These are phyloP conservation scores for Thelonectria rubi DNA, from an alignment of 2,329 filamentous ascomycete species.

Conservation along the genomic window DNA sequence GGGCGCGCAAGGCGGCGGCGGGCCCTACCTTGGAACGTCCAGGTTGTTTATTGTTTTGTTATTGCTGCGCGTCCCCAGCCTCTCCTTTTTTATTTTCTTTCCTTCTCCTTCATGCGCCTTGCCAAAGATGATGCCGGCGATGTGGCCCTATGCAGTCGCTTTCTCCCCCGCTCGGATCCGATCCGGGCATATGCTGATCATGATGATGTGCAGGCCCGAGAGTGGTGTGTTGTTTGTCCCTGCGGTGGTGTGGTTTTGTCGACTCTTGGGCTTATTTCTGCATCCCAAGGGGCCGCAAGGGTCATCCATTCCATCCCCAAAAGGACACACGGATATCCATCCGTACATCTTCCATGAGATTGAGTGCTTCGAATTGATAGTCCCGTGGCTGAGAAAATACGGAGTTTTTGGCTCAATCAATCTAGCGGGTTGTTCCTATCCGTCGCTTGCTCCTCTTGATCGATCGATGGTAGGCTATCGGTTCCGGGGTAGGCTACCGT, in stretches of 20 bases:
- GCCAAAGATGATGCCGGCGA: background rate
- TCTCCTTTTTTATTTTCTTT: too few relatives aligned
- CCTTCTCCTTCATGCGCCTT: background rate
- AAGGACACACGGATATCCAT: too few relatives aligned
- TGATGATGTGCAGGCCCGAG: background rate
- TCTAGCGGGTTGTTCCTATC: background rate
- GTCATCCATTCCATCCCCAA: too few relatives aligned
- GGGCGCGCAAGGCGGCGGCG: background rate
- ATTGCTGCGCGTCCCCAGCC: constrained; percentile 7
- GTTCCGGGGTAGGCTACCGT: background rate
- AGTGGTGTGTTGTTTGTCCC: background rate
- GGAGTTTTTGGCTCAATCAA: too few relatives aligned
- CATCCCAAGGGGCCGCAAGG: too few relatives aligned
- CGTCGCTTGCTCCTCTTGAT: background rate
- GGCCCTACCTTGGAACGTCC: too few relatives aligned
- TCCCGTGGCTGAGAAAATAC: too few relatives aligned
- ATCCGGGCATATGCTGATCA: constrained; percentile 8
- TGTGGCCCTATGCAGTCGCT: background rate
- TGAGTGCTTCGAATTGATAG: too few relatives aligned
- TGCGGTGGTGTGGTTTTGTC: constrained; percentile 3
- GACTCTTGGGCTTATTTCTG: background rate
- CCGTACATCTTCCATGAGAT: too few relatives aligned
- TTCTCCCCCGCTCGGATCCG: constrained; percentile 4
- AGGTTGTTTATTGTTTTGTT: background rate
- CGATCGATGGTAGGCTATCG: constrained; percentile 4